Conservation (phyloP, 352 stramenopile genomes). For the Phytophthora sojae region DNA sequence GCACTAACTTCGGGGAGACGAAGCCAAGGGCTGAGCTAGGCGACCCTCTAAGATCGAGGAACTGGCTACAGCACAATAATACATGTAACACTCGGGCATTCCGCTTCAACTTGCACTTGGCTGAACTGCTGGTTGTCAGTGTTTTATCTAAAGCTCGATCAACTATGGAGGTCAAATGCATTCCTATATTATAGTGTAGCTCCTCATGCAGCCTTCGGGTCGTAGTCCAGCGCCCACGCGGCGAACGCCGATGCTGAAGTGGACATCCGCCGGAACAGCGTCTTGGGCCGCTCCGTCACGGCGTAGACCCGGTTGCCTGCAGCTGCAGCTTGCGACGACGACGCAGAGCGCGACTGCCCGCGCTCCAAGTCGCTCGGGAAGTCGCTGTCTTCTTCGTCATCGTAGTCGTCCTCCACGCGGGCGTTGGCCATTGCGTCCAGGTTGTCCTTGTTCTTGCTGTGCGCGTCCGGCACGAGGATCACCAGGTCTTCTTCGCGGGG, state of each 20-base stretch:
- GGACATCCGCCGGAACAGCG: slow-evolving; percentile 38
- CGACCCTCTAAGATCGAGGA: slow-evolving; percentile 21
- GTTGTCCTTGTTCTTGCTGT: slow-evolving; percentile 26
- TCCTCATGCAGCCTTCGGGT: slow-evolving; percentile 42
- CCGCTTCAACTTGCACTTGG: too few species aligned
- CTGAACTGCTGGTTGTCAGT: too few species aligned
- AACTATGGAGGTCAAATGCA: too few species aligned
- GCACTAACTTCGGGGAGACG: slow-evolving; percentile 1
- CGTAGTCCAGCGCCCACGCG: slow-evolving; percentile 16
- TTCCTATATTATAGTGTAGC: slow-evolving; percentile 44
- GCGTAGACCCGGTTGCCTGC: slow-evolving; percentile 29
- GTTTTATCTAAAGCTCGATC: too few species aligned
- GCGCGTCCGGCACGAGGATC: slow-evolving; percentile 27
- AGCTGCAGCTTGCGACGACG: slow-evolving; percentile 21
- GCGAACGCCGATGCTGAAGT: slow-evolving; percentile 40
- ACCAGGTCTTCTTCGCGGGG: slow-evolving; percentile 50
- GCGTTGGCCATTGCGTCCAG: slow-evolving; percentile 9
- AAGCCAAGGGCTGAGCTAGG: background rate
- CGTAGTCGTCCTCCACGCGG: background rate
- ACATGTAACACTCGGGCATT: too few species aligned
- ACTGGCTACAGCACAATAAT: background rate
- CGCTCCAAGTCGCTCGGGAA: slow-evolving; percentile 13
- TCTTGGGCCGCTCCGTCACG: slow-evolving; percentile 38
- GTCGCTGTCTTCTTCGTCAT: background rate
- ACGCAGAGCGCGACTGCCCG: slow-evolving; percentile 11